Conservation (phyloP, 2,329 filamentous ascomycete genomes). For the Mycocentrospora acerina region DNA sequence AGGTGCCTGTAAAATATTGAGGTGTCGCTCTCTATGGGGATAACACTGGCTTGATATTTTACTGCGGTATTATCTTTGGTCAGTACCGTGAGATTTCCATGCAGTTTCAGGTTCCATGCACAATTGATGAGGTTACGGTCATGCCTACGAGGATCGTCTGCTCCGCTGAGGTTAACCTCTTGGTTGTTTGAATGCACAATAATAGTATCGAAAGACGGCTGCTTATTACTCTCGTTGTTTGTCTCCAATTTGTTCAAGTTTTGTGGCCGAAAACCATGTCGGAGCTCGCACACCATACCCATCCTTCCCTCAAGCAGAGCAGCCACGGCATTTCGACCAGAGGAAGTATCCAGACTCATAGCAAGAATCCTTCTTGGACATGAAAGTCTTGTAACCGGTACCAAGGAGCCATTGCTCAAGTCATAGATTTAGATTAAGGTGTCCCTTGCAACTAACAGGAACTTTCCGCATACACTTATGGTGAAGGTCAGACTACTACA, state of each 20-base stretch:
- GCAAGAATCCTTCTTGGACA: slow-evolving; percentile 61
- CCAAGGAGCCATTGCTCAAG: slow-evolving; percentile 42
- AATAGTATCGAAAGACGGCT: slow-evolving; percentile 25
- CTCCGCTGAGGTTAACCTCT: slow-evolving; percentile 20
- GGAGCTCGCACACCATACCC: slow-evolving; percentile 60
- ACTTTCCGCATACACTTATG: slow-evolving; percentile 60
- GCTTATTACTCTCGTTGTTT: slow-evolving; percentile 10
- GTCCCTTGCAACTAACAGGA: slow-evolving; percentile 57
- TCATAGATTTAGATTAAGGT: slow-evolving; percentile 60
- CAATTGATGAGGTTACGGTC: slow-evolving; percentile 31
- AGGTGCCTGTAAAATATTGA: slow-evolving; percentile 54
- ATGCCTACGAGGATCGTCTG: slow-evolving; percentile 20
- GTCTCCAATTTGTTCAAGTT: slow-evolving; percentile 10
- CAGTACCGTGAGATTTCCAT: slow-evolving; percentile 5
- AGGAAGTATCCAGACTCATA: slow-evolving; percentile 64
- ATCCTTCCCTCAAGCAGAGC: slow-evolving; percentile 61
- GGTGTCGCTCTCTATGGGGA: slow-evolving; percentile 33
- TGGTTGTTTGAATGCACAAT: slow-evolving; percentile 28
- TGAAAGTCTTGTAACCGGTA: slow-evolving; percentile 55
- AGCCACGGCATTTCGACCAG: slow-evolving; percentile 57
- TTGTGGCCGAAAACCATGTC: slow-evolving; percentile 5
- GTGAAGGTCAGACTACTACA: slow-evolving; percentile 48
- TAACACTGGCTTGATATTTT: slow-evolving; percentile 5
- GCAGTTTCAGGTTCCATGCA: slow-evolving; percentile 32
- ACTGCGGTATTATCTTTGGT: not conserved